Percentiles rank a stretch among this genome's conserved stretches.
These are phyloP conservation scores for Wickerhamiella shivajii DNA, from an alignment of 805 yeast species.

Conservation along the genomic window DNA sequence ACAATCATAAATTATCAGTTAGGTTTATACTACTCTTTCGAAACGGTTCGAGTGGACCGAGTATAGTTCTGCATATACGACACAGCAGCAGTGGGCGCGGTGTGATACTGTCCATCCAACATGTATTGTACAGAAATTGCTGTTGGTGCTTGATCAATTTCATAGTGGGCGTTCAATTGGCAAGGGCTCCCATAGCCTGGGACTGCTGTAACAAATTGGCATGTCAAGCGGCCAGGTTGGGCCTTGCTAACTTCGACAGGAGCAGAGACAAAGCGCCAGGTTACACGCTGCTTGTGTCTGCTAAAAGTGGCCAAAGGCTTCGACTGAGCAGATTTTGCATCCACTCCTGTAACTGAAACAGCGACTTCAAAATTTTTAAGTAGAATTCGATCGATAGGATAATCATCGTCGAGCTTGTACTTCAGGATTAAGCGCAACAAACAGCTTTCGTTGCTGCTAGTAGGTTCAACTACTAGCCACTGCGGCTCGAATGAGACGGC, in stretches of 20 bases:
- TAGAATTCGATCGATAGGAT: conserved; percentile 29
- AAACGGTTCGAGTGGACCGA: conserved; percentile 5
- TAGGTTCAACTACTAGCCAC: conserved; percentile 80
- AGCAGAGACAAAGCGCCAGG: conserved; percentile 60
- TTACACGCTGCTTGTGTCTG: conserved; percentile 69
- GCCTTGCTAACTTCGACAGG: conserved; percentile 26
- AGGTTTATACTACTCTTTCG: conserved; percentile 2
- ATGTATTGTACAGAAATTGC: conserved; percentile 7
- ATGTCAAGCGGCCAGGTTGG: conserved; percentile 57
- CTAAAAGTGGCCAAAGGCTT: conserved; percentile 88
- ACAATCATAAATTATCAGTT: too few relatives aligned
- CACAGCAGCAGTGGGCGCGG: conserved; percentile 12
- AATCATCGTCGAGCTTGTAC: conserved; percentile 39
- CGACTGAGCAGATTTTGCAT: conserved; percentile 57
- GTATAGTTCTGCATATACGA: conserved; percentile 6
- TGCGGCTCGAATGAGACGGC: conserved; percentile 67
- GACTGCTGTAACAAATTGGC: conserved; percentile 69
- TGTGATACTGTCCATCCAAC: conserved; percentile 13
- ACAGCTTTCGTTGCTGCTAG: too few relatives aligned
- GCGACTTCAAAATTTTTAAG: conserved; percentile 49
- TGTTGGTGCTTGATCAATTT: conserved; percentile 9
- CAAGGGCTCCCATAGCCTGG: conserved; percentile 54
- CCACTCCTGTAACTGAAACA: conserved; percentile 46
- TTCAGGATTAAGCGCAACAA: conserved; percentile 74
- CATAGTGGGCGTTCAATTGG: conserved; percentile 48